A percentile compares a stretch with the other conserved stretches of the same genome.
Conservation (phyloP, 352 stramenopile species). For the Pythium dissotocum region DNA sequence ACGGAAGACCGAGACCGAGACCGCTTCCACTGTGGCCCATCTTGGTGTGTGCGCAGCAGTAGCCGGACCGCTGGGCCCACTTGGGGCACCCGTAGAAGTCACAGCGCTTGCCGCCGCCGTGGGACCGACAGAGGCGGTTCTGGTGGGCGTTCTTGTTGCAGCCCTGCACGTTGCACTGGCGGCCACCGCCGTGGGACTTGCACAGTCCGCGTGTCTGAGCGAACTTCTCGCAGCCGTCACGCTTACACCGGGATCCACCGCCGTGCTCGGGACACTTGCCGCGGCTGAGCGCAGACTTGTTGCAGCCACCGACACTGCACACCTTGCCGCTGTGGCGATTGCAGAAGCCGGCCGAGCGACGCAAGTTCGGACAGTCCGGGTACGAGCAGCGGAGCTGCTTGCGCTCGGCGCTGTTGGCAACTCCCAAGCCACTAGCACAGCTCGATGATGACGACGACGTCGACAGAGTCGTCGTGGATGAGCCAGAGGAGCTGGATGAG, state of each 20-base stretch:
- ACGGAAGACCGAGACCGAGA: not conserved
- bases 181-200: conserved; percentile 82
- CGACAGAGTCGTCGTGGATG: not conserved
- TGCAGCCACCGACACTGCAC: conserved; percentile 64
- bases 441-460: conserved; percentile 18
- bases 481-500: not conserved
- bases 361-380: conserved; percentile 74
- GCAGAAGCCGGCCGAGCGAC: conserved; percentile 74
- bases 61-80: conserved; percentile 84
- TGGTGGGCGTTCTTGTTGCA: conserved; percentile 87
- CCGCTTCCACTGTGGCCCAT: conserved; percentile 26
- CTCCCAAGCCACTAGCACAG: conserved; percentile 11
- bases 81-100: conserved; percentile 78
- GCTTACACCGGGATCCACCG: conserved; percentile 82
- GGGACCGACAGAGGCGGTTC: conserved; percentile 78
- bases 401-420: conserved; percentile 31
- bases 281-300: conserved; percentile 77
- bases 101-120: conserved; percentile 83
- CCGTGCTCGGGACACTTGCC: conserved; percentile 86
- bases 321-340: conserved; percentile 84
- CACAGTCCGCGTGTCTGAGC: conserved; percentile 80
- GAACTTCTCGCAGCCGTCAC: conserved; percentile 84
- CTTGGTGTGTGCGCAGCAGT: conserved; percentile 85
- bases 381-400: conserved; percentile 80
- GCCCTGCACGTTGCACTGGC: conserved; percentile 68